Conservation (phyloP, 345 rosid genomes). For the Citrus inodora region DNA sequence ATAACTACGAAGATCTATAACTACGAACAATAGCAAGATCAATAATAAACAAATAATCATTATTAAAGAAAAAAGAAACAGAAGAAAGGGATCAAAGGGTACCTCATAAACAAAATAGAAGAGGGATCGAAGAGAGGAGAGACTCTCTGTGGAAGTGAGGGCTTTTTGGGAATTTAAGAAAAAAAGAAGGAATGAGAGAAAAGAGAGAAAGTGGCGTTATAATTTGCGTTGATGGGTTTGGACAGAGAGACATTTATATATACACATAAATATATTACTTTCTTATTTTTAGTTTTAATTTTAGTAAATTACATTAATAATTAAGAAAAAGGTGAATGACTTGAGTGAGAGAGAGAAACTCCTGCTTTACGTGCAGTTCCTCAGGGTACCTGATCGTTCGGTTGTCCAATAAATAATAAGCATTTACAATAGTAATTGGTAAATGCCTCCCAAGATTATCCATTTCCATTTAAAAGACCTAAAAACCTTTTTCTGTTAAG, state of each 20-base stretch:
- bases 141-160: constrained; percentile 10
- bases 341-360: neutral
- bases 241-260: neutral
- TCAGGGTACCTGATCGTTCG: neutral
- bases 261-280: neutral
- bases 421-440: too few species aligned
- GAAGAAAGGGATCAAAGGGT: neutral
- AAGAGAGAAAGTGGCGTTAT: neutral
- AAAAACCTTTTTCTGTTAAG: too few species aligned
- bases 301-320: neutral
- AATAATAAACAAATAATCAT: neutral
- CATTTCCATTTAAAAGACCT: too few species aligned
- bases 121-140: constrained; percentile 21
- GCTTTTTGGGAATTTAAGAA: neutral
- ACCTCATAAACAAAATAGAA: constrained; percentile 50
- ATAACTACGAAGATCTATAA: constrained; percentile 1
- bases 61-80: neutral
- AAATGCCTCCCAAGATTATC: too few species aligned
- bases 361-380: neutral
- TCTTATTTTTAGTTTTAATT: neutral
- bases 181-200: neutral
- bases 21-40: neutral
- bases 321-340: neutral
- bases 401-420: neutral
- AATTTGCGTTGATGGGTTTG: neutral